A percentile compares a stretch with the other conserved stretches of the same genome.
phyloP scores from a whole-genome alignment of 1,284 basidiomycete genomes.

The Ustilago lituana region DNA sequence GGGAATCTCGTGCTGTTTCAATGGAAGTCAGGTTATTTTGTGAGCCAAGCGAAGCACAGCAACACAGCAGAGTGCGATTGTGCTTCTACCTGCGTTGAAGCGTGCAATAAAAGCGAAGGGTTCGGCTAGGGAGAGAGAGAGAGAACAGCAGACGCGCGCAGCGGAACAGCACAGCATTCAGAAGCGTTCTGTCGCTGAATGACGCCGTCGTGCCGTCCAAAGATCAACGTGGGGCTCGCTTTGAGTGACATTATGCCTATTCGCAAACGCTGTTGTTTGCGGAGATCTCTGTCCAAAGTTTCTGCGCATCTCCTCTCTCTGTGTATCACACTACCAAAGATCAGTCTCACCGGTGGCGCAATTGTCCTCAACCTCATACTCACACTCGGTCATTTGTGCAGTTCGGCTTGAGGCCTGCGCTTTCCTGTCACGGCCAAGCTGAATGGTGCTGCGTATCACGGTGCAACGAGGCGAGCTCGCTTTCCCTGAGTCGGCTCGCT shows the following conservation, averaged over 20 bases:
- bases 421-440: neutral
- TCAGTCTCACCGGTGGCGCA: too few species aligned
- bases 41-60: constrained; percentile 1
- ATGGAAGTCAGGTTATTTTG: too few species aligned
- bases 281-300: neutral
- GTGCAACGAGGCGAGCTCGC: constrained; percentile 19
- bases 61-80: too few species aligned
- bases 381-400: too few species aligned
- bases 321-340: too few species aligned
- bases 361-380: too few species aligned
- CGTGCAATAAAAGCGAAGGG: too few species aligned
- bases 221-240: constrained; percentile 4
- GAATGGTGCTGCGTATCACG: too few species aligned
- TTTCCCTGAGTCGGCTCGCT: constrained; percentile 10
- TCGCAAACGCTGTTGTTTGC: neutral
- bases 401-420: too few species aligned
- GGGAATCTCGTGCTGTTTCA: constrained; percentile 11
- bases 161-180: neutral
- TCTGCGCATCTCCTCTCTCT: too few species aligned
- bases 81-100: too few species aligned
- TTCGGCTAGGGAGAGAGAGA: constrained; percentile 12
- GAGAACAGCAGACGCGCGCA: neutral
- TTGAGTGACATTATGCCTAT: neutral
- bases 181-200: neutral
- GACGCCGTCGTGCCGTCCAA: neutral